Base-by-base conservation (phyloP, 805 yeast species). In the Lachancea thermotolerans region DNA sequence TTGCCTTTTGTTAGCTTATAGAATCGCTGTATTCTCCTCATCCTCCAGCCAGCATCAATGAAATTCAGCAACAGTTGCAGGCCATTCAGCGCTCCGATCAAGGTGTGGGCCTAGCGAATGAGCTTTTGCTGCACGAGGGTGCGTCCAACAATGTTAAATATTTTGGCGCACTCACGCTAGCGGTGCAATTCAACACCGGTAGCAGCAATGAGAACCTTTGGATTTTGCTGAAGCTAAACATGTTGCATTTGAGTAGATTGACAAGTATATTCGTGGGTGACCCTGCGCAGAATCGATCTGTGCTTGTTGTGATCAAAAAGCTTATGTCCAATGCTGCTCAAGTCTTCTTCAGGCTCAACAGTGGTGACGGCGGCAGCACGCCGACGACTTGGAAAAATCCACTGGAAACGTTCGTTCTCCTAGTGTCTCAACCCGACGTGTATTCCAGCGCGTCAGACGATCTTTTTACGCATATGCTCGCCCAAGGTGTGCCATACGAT, bases 91-190 rank as follows among this genome's bases (percentile, higher is more conserved):
- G 55, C 38, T 60, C 66, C 5, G 43, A 49, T 3, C 49, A 55
- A n/a, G 68, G 67, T 1, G 44, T 53, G 30, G 53, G 48, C 10
- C 39, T 63, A 11, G 68, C 65, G 2, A 52, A 54, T 44, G 62
- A 56, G 27, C 39, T 64, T 34, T 41, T 64, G 16, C 41, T 44
- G 4, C 47, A 50, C 17, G 45, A 47, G 2, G 39, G 32, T 2
- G 56, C 44, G 37, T 56, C 63, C 14, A 35, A 58, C 5, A 59
- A 63, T 47, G 62, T 58, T 10, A 55, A 58, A 41, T 64, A 62
- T 48, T 64, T 64, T 46, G 68, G 67, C 42, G 68, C 68, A 2
- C 45, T 64, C 33, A 63, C 67, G 4, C 49, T 60, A 14, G 56
- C 68, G 12, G 68, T 64, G 10, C 67, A 63, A 36, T 43, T 61